phyloP scores from a whole-genome alignment of 371 early-diverging fungal genomes.

The Mortierella sp. region DNA sequence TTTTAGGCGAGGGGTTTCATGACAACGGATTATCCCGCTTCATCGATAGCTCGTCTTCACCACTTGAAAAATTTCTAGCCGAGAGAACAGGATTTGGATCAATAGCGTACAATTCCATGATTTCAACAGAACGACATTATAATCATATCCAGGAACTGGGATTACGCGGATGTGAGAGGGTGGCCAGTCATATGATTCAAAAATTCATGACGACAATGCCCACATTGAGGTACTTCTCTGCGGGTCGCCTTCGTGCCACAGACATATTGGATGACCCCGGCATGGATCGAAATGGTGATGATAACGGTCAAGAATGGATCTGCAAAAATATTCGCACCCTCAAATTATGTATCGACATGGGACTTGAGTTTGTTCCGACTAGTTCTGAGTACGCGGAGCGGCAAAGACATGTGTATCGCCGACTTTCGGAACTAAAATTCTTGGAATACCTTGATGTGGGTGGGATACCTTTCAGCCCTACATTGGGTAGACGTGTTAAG shows the following conservation, averaged over 20 bases:
- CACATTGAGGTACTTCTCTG: neutral
- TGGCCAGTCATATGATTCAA: neutral
- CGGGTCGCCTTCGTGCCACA: neutral
- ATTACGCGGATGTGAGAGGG: neutral
- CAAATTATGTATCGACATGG: neutral
- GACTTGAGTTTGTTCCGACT: neutral
- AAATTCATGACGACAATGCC: neutral
- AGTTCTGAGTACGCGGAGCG: neutral
- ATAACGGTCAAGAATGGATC: neutral
- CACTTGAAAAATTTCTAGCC: neutral
- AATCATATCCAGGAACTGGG: neutral
- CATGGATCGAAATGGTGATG: neutral
- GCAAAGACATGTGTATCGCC: neutral
- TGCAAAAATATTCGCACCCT: neutral
- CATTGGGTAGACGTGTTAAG: too few relatives aligned
- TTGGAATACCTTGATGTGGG: too few relatives aligned
- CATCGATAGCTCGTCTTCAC: too few relatives aligned
- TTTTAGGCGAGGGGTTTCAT: neutral
- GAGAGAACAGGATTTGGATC: constrained; percentile 1
- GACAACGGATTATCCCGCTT: neutral
- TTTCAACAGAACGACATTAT: neutral
- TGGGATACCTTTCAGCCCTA: too few relatives aligned
- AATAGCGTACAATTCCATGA: neutral
- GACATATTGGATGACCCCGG: neutral
- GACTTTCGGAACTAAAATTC: too few relatives aligned